These are phyloP conservation scores for Umbilicaria muhlenbergii DNA, from an alignment of 495 filamentous ascomycete genomes.

Conservation along the genomic window DNA sequence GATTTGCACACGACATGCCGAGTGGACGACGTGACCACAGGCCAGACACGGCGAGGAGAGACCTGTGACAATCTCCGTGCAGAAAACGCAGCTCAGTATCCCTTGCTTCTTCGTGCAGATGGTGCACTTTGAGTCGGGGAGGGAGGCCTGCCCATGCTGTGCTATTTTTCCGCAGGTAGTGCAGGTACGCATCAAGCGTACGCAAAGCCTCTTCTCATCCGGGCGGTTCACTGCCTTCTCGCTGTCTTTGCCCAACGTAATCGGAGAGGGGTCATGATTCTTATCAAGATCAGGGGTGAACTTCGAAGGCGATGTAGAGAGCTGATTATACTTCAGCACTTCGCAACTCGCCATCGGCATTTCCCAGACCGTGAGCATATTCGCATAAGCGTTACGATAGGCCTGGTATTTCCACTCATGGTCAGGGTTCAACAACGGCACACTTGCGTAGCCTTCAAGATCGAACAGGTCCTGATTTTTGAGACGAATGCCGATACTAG, in stretches of 20 bases:
- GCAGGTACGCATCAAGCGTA: constrained; percentile 32
- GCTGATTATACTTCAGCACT: constrained; percentile 61
- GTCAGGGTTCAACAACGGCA: constrained; percentile 52
- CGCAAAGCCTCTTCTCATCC: constrained; percentile 12
- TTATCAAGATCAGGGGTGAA: background rate
- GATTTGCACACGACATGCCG: constrained; percentile 29
- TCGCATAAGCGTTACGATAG: constrained; percentile 69
- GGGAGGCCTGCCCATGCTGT: background rate
- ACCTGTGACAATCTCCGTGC: constrained; percentile 28
- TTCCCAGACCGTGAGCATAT: constrained; percentile 71
- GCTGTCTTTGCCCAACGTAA: background rate
- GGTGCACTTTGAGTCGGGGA: constrained; percentile 23
- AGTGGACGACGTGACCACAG: constrained; percentile 37
- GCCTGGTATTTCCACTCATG: constrained; percentile 42
- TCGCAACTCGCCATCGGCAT: constrained; percentile 60
- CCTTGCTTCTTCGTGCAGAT: constrained; percentile 23
- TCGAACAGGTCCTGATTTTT: constrained; percentile 69
- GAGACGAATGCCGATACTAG: constrained; percentile 43
- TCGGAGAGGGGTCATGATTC: background rate
- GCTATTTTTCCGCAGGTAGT: constrained; percentile 15
- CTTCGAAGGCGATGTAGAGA: background rate
- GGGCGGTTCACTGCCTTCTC: background rate
- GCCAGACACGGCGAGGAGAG: constrained; percentile 35
- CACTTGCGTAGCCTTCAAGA: constrained; percentile 51
- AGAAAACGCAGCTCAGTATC: constrained; percentile 30